A percentile compares a stretch with the other conserved stretches of the same genome.
phyloP scores from a whole-genome alignment of 2,329 filamentous ascomycete genomes.

The Ampelomyces quisqualis region DNA sequence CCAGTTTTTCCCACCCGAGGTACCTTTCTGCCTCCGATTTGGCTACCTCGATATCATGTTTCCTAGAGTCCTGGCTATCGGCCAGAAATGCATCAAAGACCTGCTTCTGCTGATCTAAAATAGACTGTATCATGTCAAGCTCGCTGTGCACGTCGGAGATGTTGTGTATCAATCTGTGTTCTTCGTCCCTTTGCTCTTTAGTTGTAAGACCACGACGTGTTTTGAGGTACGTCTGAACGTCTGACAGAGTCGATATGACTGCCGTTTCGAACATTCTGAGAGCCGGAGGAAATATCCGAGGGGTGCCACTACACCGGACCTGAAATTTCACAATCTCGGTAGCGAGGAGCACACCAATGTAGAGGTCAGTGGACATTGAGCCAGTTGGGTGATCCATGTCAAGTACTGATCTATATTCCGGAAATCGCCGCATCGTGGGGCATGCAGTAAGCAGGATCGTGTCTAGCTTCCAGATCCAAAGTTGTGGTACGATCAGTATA shows the following conservation, averaged over 20 bases:
- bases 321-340: too few relatives aligned
- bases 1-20: neutral
- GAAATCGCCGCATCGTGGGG: neutral
- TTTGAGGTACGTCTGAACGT: constrained; percentile 2
- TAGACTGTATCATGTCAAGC: constrained; percentile 4
- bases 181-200: constrained; percentile 1
- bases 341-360: too few relatives aligned
- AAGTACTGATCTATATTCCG: too few relatives aligned
- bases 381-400: too few relatives aligned
- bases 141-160: constrained; percentile 5
- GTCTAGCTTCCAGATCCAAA: constrained; percentile 7
- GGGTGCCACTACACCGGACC: too few relatives aligned
- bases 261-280: constrained; percentile 6
- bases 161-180: neutral
- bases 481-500: constrained; percentile 2
- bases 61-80: too few relatives aligned
- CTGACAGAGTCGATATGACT: neutral
- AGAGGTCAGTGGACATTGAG: too few relatives aligned
- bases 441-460: neutral
- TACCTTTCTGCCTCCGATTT: neutral
- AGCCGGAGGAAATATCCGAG: neutral
- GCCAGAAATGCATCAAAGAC: constrained; percentile 1
- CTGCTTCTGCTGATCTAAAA: constrained; percentile 5
- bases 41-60: too few relatives aligned
- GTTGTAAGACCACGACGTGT: neutral